Percentiles rank a stretch among this genome's conserved stretches.
Evolutionary conservation across 2,329 filamentous ascomycete genomes (phyloP).

Genomic region (Lojkania enalia): DNA sequence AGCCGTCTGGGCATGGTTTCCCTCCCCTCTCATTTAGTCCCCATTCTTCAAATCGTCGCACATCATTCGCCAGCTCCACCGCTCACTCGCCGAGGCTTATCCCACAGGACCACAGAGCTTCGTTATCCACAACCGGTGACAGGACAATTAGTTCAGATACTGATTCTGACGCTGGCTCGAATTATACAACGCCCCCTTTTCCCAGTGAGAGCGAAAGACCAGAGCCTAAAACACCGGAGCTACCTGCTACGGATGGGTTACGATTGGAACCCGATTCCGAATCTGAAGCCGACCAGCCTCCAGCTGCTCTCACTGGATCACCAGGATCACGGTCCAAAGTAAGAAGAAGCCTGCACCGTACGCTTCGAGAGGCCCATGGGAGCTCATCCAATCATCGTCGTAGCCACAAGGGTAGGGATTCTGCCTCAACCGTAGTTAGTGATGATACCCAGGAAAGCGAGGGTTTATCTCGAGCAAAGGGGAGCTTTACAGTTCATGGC

Average conservation of each 20-base stretch:
- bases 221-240: slow-evolving; percentile 30
- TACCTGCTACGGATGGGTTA: slow-evolving; percentile 26
- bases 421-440: slow-evolving; percentile 60
- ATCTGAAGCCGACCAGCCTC: slow-evolving; percentile 34
- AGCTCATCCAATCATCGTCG: slow-evolving; percentile 65
- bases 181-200: slow-evolving; percentile 41
- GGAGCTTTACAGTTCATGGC: slow-evolving; percentile 93
- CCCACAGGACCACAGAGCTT: slow-evolving; percentile 37
- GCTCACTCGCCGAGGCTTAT: slow-evolving; percentile 39
- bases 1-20: slow-evolving; percentile 29
- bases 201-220: slow-evolving; percentile 27
- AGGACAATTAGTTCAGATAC: slow-evolving; percentile 31
- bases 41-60: slow-evolving; percentile 32
- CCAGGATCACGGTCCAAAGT: slow-evolving; percentile 67
- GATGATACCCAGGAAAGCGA: slow-evolving; percentile 59
- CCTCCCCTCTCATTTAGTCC: slow-evolving; percentile 41
- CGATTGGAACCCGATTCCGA: slow-evolving; percentile 31
- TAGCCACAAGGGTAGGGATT: slow-evolving; percentile 77
- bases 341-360: slow-evolving; percentile 85
- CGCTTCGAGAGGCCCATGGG: slow-evolving; percentile 77
- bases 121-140: slow-evolving; percentile 39
- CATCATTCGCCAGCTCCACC: slow-evolving; percentile 39
- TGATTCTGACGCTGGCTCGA: slow-evolving; percentile 34
- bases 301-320: slow-evolving; percentile 37
- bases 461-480: slow-evolving; percentile 74